A percentile compares a stretch with the other conserved stretches of the same genome.
Conservation (phyloP, 495 filamentous ascomycete genomes). For the Tuber aestivum region DNA sequence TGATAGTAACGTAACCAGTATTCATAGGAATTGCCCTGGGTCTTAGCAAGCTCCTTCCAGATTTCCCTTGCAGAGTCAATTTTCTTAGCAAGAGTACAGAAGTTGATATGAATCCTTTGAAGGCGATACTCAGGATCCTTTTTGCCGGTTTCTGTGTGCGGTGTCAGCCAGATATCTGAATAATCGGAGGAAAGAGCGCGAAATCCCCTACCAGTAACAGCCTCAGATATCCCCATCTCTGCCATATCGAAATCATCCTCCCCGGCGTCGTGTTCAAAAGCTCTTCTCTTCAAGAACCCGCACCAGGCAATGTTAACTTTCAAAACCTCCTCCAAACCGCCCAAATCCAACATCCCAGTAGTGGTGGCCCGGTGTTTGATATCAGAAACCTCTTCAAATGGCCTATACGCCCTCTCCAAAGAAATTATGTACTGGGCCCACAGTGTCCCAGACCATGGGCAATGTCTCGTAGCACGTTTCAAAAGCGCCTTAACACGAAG, state of each 20-base stretch:
- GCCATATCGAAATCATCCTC: slow-evolving; percentile 89
- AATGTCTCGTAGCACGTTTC: slow-evolving; percentile 75
- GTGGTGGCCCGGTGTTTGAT: slow-evolving; percentile 90
- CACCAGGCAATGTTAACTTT: slow-evolving; percentile 92
- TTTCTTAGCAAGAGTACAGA: slow-evolving; percentile 46
- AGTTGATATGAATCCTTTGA: slow-evolving; percentile 87
- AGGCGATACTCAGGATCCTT: slow-evolving; percentile 79
- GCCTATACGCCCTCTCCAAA: slow-evolving; percentile 65
- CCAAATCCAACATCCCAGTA: slow-evolving; percentile 62
- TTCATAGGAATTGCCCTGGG: slow-evolving; percentile 70
- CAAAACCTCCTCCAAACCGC: slow-evolving; percentile 75
- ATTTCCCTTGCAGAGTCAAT: slow-evolving; percentile 61
- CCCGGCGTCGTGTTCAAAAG: slow-evolving; percentile 67
- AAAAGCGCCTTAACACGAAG: slow-evolving; percentile 51
- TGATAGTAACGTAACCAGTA: slow-evolving; percentile 89
- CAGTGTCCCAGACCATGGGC: slow-evolving; percentile 82
- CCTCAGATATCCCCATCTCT: slow-evolving; percentile 66
- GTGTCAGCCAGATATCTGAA: not conserved
- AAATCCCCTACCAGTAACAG: slow-evolving; percentile 18
- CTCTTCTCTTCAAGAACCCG: slow-evolving; percentile 76
- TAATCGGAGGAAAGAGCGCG: not conserved
- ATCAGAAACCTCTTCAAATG: slow-evolving; percentile 71
- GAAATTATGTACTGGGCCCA: slow-evolving; percentile 86
- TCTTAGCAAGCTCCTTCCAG: slow-evolving; percentile 64
- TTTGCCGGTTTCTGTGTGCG: slow-evolving; percentile 45